A percentile compares a stretch with the other conserved stretches of the same genome.
Conservation (phyloP, 176 grass and related monocot species). For the Ampelocalamus luodianensis region DNA sequence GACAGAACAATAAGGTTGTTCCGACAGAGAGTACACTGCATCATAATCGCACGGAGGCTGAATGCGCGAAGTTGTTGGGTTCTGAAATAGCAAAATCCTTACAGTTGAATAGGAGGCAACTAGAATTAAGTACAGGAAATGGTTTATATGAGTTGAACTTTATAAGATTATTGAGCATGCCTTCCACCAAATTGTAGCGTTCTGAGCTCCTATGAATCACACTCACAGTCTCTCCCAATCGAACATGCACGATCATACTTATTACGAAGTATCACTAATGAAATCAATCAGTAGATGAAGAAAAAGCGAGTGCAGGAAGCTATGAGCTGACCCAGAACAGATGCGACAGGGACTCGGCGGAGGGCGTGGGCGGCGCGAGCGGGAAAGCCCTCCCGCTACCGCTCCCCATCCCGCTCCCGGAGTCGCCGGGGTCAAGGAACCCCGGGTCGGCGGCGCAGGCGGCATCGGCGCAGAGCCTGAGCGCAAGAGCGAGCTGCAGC, state of each 20-base stretch:
- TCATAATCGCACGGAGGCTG: neutral
- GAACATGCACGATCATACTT: neutral
- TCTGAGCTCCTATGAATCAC: neutral
- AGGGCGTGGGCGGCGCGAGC: constrained; percentile 44
- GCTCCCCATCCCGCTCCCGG: neutral
- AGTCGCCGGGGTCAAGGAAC: constrained; percentile 60
- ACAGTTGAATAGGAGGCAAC: neutral
- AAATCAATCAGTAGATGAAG: neutral
- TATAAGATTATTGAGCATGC: neutral
- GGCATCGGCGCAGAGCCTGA: constrained; percentile 86
- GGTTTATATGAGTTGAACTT: neutral
- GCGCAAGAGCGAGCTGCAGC: constrained; percentile 87
- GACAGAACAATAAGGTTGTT: neutral
- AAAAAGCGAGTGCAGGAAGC: neutral
- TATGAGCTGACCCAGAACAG: constrained; percentile 70
- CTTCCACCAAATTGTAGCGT: neutral
- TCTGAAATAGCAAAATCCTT: neutral
- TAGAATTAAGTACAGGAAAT: neutral
- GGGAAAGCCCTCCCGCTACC: constrained; percentile 49
- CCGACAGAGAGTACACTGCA: neutral
- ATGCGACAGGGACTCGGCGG: constrained; percentile 70
- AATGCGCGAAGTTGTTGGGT: neutral
- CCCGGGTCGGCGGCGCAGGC: constrained; percentile 70
- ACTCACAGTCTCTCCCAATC: neutral
- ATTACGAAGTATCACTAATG: neutral